Evolutionary conservation across 1,284 basidiomycete genomes (phyloP).

Genomic region (Melampsora americana): DNA sequence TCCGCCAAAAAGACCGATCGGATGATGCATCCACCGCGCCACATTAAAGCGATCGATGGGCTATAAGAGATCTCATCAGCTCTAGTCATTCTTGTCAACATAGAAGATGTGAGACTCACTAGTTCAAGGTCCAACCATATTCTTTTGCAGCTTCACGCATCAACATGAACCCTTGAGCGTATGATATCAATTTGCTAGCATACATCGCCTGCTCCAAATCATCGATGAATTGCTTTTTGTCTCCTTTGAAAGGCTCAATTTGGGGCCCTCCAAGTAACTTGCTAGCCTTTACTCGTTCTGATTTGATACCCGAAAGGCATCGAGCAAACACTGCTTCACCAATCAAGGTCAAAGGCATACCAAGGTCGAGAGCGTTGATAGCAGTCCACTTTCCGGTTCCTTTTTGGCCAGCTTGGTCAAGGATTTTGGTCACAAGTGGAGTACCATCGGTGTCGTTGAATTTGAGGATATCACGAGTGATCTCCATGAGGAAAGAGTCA

Average conservation of each 20-base stretch:
- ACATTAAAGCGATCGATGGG: constrained; percentile 96
- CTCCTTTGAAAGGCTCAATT: constrained; percentile 88
- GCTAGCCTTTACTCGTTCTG: constrained; percentile 90
- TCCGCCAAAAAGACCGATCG: constrained; percentile 50
- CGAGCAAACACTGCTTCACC: constrained; percentile 99
- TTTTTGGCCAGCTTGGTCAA: constrained; percentile 96
- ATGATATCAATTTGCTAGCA: constrained; percentile 81
- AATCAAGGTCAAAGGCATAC: constrained; percentile 90
- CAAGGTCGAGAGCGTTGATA: constrained; percentile 93
- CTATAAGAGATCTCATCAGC: constrained; percentile 1
- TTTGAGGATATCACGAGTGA: constrained; percentile 89
- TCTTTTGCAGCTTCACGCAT: constrained; percentile 98
- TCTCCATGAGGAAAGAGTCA: constrained; percentile 98
- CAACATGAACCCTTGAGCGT: constrained; percentile 99
- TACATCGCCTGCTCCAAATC: constrained; percentile 99
- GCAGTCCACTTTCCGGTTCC: constrained; percentile 99
- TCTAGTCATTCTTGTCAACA: constrained; percentile 51
- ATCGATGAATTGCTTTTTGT: constrained; percentile 98
- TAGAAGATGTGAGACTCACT: constrained; percentile 46
- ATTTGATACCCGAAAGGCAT: constrained; percentile 94
- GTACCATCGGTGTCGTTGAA: constrained; percentile 94
- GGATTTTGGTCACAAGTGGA: constrained; percentile 87
- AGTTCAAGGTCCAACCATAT: constrained; percentile 63
- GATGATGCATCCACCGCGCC: constrained; percentile 99
- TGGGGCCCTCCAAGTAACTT: constrained; percentile 84